Evolutionary conservation across 2,329 filamentous ascomycete species (phyloP).

Genomic region (Fusarium duplospermum): DNA sequence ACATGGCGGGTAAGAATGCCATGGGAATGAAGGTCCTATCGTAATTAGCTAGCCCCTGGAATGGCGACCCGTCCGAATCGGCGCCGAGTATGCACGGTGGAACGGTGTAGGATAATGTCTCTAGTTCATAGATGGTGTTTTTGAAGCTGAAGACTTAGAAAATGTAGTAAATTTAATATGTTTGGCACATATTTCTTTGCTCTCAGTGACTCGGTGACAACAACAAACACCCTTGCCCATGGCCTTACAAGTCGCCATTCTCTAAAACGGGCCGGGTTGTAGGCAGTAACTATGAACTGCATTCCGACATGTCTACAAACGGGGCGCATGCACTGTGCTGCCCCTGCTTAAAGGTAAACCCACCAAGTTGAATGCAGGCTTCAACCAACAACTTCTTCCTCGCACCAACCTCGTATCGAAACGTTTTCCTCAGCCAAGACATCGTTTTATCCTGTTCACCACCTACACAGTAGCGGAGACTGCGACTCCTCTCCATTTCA

Average conservation of each 20-base stretch:
- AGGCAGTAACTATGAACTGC: background rate
- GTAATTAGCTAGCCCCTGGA: background rate
- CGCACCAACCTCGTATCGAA: background rate
- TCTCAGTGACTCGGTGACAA: background rate
- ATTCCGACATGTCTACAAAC: background rate
- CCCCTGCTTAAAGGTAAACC: background rate
- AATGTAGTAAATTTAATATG: background rate
- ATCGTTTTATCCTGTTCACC: background rate
- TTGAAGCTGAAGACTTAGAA: background rate
- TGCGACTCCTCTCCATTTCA: background rate
- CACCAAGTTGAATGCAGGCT: background rate
- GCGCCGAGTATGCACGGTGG: background rate
- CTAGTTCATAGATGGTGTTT: background rate
- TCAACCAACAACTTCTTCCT: background rate
- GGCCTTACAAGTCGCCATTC: background rate
- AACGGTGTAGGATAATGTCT: background rate
- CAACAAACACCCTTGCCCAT: background rate
- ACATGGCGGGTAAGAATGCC: constrained; percentile 22
- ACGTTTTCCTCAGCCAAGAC: background rate
- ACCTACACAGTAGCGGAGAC: background rate
- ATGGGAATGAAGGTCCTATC: background rate
- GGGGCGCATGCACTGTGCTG: background rate
- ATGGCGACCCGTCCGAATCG: background rate
- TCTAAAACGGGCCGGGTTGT: background rate
- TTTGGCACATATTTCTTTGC: background rate